A percentile compares a stretch with the other conserved stretches of the same genome.
phyloP scores from a whole-genome alignment of 1,284 basidiomycete species.

The Apiotrichum siamense region DNA sequence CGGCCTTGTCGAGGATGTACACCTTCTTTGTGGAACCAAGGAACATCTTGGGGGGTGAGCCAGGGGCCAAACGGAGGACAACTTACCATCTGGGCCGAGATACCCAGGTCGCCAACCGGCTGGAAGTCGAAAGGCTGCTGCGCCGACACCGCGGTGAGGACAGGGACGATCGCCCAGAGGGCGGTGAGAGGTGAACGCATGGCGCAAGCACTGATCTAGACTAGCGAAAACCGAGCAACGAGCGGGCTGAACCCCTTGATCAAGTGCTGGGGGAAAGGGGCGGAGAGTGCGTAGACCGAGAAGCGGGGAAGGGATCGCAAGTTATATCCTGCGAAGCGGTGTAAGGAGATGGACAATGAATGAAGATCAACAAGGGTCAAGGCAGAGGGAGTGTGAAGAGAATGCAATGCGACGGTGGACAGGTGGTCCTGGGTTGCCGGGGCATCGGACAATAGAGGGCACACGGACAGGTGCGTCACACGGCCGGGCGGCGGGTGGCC shows the following conservation, averaged over 20 bases:
- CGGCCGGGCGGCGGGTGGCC: no score
- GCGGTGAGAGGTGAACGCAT: neutral
- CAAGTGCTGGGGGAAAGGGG: no score
- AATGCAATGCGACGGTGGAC: no score
- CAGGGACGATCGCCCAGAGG: neutral
- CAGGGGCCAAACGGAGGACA: neutral
- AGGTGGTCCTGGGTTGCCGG: no score
- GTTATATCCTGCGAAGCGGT: no score
- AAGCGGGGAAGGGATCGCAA: neutral
- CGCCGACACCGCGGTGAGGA: neutral
- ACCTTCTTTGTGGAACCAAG: slow-evolving; percentile 50
- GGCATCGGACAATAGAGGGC: no score
- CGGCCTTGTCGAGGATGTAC: slow-evolving; percentile 51
- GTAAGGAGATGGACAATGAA: no score
- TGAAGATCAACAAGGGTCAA: no score
- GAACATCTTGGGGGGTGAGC: slow-evolving; percentile 45
- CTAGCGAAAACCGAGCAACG: neutral
- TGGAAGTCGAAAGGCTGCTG: slow-evolving; percentile 34
- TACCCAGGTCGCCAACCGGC: slow-evolving; percentile 39
- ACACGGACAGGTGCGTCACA: no score
- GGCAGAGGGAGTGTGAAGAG: no score
- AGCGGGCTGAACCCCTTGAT: no score
- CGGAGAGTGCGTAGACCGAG: no score
- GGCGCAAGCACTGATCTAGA: neutral
- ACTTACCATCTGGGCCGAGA: slow-evolving; percentile 47